These are phyloP conservation scores for Wickerhamiella alocasiicola DNA, from an alignment of 805 yeast genomes.

Conservation along the genomic window DNA sequence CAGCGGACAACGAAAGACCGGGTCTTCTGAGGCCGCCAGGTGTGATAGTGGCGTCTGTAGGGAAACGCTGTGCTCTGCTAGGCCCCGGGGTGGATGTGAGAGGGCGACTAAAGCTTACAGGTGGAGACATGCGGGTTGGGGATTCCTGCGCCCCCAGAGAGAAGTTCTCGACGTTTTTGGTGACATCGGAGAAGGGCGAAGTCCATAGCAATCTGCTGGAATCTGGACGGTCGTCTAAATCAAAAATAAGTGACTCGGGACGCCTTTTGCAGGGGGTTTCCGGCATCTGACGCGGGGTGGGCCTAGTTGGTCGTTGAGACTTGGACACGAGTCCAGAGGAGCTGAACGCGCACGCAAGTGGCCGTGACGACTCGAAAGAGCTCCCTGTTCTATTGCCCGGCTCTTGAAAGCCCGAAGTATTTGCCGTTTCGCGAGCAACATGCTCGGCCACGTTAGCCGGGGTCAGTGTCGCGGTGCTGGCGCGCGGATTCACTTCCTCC, in stretches of 20 bases:
- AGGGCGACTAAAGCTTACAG: too few species aligned
- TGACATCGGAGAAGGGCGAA: constrained; percentile 8
- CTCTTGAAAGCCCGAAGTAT: too few species aligned
- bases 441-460: constrained; percentile 11
- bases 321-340: constrained; percentile 61
- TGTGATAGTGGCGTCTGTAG: constrained; percentile 9
- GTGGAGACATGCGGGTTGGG: constrained; percentile 9
- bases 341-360: constrained; percentile 72
- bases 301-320: constrained; percentile 38
- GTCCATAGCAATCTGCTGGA: constrained; percentile 4
- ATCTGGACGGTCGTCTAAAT: constrained; percentile 8
- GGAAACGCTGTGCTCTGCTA: background rate
- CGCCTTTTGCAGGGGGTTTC: constrained; percentile 47
- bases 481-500: constrained; percentile 4
- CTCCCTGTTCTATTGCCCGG: too few species aligned
- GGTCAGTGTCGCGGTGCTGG: constrained; percentile 13
- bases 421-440: constrained; percentile 15
- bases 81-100: constrained; percentile 8
- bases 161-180: constrained; percentile 4
- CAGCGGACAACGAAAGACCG: constrained; percentile 4
- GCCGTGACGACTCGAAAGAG: constrained; percentile 56
- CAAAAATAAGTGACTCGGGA: constrained; percentile 3
- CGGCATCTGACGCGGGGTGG: constrained; percentile 34
- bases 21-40: constrained; percentile 7
- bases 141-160: constrained; percentile 7